Evolutionary conservation across 768 basidiomycete genomes (phyloP), one percentile per base, ranked within the genome.

Genomic region (Ramaria rubella): DNA sequence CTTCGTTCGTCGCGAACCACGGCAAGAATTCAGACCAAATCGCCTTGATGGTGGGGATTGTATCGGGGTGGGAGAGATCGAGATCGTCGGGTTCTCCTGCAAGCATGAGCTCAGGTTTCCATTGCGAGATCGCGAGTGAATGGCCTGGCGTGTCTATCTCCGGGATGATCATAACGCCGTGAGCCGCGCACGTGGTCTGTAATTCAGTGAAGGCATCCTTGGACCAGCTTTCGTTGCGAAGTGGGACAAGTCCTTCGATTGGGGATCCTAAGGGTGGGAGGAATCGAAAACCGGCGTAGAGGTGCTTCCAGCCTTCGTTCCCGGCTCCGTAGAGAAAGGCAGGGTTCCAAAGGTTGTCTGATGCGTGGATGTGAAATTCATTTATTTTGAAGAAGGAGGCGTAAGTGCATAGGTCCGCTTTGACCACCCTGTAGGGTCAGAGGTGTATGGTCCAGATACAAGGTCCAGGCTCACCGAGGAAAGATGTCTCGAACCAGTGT

Each of bases 131-230:
- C 4, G 67, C 70, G 27, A 77, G 67, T 8, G 75, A 72, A 59
- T 77, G 76, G 0, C 69, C 76, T 5, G 74, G 69, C 2, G 73
- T 74, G 57, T 77, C 76, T 40, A 77, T 69, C 58, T 77, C 76
- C 1, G 76, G 76, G 1, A 76, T 59, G 38, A 77, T 58, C 1
- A 69, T 66, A 5, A 77, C 64, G 1, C 76, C 76, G 38, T 66
- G 72, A 1, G 60, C 59, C 3, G 73, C 60, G 42, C 76, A 77
- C 5, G 63, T 70, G 17, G 65, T 62, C 55, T 77, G 75, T 44
- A 76, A 61, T 19, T 60, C 55, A 30, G 58, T 74, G 26, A n/a
- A n/a, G n/a, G n/a, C n/a, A n/a, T n/a, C n/a, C n/a, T n/a, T n/a
- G n/a, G n/a, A n/a, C n/a, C n/a, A n/a, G n/a, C n/a, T n/a, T n/a